Conservation (phyloP, 352 stramenopile species). For the Globisporangium nagaii region DNA sequence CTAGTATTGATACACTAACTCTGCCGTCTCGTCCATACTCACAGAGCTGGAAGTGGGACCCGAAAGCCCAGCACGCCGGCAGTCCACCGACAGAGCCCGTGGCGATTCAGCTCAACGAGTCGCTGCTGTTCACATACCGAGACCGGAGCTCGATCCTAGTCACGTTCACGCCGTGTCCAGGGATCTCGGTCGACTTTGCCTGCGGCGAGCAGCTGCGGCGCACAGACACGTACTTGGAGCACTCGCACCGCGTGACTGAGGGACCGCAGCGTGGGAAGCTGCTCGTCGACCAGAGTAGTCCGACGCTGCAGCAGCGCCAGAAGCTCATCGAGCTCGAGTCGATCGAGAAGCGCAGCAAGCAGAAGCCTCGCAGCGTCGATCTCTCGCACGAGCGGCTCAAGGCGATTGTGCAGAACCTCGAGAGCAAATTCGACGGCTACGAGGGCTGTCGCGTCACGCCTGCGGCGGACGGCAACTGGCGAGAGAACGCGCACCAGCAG, state of each 20-base stretch:
- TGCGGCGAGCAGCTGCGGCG: conserved; percentile 69
- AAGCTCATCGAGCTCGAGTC: conserved; percentile 64
- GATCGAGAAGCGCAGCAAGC: conserved; percentile 67
- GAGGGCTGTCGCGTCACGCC: conserved; percentile 56
- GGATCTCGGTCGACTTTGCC: conserved; percentile 55
- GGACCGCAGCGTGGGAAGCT: conserved; percentile 50
- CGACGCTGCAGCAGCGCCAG: conserved; percentile 62
- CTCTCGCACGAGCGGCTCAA: conserved; percentile 53
- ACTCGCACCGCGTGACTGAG: conserved; percentile 29
- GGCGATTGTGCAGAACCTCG: conserved; percentile 50
- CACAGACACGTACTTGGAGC: conserved; percentile 65
- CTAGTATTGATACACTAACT: not conserved
- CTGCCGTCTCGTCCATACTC: not conserved
- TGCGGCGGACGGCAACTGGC: conserved; percentile 59
- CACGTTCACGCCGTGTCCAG: conserved; percentile 50
- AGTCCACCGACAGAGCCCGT: conserved; percentile 49
- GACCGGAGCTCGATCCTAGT: conserved; percentile 60
- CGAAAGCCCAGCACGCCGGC: conserved; percentile 58
- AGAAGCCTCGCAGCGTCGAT: conserved; percentile 67
- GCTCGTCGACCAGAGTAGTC: conserved; percentile 43
- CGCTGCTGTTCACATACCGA: conserved; percentile 61
- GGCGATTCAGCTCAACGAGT: conserved; percentile 67
- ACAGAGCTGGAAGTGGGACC: conserved; percentile 61
- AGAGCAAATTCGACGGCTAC: conserved; percentile 74
- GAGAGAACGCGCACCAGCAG: conserved; percentile 33